Evolutionary conservation across 805 yeast species (phyloP).

Genomic region (Dipodascus geniculatus): DNA sequence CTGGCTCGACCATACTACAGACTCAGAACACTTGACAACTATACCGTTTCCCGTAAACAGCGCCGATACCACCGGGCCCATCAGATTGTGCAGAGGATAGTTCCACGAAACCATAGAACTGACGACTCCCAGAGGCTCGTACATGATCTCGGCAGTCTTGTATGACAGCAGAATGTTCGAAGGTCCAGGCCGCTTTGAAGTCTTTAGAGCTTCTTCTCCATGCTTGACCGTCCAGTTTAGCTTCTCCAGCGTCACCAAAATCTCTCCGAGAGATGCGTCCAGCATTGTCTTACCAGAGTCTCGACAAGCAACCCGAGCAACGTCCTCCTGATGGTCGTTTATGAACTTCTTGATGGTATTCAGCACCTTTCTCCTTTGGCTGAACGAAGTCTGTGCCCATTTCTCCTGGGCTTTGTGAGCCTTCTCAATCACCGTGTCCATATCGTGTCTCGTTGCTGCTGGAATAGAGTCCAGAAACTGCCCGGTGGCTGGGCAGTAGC

Average conservation of each 20-base stretch:
- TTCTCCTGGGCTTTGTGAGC: slow-evolving; percentile 44
- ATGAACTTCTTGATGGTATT: slow-evolving; percentile 61
- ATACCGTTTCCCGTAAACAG: slow-evolving; percentile 86
- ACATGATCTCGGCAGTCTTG: slow-evolving; percentile 86
- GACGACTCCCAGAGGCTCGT: slow-evolving; percentile 85
- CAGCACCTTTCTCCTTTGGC: slow-evolving; percentile 58
- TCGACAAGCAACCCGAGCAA: slow-evolving; percentile 88
- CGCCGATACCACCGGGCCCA: slow-evolving; percentile 88
- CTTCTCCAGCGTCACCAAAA: slow-evolving; percentile 89
- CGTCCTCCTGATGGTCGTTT: slow-evolving; percentile 67
- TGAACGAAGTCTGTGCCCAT: slow-evolving; percentile 45
- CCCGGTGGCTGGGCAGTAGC: slow-evolving; percentile 95
- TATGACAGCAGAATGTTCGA: slow-evolving; percentile 74
- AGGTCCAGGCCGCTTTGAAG: slow-evolving; percentile 78
- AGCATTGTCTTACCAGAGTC: slow-evolving; percentile 94
- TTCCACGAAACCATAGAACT: slow-evolving; percentile 94
- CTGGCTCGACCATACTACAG: slow-evolving; percentile 88
- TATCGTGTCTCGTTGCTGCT: slow-evolving; percentile 54
- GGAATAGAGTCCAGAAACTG: slow-evolving; percentile 67
- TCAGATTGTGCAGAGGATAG: slow-evolving; percentile 86
- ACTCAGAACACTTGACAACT: slow-evolving; percentile 88
- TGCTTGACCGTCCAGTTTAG: slow-evolving; percentile 78
- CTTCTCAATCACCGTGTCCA: slow-evolving; percentile 48
- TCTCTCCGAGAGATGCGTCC: slow-evolving; percentile 86
- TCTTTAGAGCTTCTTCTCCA: slow-evolving; percentile 61